Evolutionary conservation across 805 yeast species (phyloP), one percentile per base, ranked within the genome.

Genomic region (Cyberlindnera mrakii): DNA sequence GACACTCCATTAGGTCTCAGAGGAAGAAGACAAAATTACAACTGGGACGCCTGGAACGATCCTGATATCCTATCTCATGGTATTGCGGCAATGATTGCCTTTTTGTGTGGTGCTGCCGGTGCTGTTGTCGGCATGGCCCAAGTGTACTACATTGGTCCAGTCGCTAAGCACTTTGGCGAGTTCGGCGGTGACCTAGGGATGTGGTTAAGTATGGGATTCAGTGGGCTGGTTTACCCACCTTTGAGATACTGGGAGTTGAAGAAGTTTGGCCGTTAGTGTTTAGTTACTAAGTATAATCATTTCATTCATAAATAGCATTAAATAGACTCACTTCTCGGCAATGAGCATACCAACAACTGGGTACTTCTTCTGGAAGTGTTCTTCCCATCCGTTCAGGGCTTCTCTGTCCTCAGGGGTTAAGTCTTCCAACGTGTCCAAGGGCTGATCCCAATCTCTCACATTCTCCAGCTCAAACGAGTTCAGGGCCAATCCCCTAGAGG

Each of bases 101-200:
- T 86, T 52, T 52, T 75, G 3, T 64, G 74, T 42, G 96, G 96
- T 36, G 81, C 81, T 15, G 84, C 77, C 0, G 96, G 95, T 37
- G 95, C 87, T 0, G 87, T 84, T 3, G 65, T 87, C 17, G 95
- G 96, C 6, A 88, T 88, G 96, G 73, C 85, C 20, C 96, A 88
- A 60, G 84, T 80, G 6, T 88, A 88, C 63, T 88, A 83, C 72
- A 68, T 74, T 6, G 96, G 96, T 0, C 87, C 87, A 0, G 52
- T 87, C 10, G 95, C 95, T 11, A 62, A 61, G 25, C 53, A 67
- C 5, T 66, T 84, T 14, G 95, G 95, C 17, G 79, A 71, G 6
- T 60, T 62, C 47, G 89, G 85, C 43, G 95, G 88, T 16, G 96
- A 88, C 59, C 59, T 88, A 33, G 96, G 93, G 19, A 80, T 82